Evolutionary conservation across 208 protist genomes (phyloP), one percentile per base, ranked within the genome.

Genomic region (Porcisia hertigi): DNA sequence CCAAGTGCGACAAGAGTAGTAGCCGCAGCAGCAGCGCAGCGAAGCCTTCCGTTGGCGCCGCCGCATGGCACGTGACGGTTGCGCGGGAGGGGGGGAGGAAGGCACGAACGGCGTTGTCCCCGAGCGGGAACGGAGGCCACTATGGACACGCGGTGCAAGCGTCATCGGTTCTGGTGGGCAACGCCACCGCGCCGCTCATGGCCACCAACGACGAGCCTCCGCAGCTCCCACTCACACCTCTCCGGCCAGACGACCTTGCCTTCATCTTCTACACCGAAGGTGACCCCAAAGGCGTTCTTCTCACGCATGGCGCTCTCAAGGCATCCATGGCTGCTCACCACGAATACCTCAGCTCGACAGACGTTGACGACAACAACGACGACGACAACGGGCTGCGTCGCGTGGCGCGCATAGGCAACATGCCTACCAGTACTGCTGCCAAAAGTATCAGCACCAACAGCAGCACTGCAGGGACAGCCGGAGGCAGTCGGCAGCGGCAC

Each of bases 261-360:
- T 59, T 94, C 14, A 90, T 97, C 55, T 77, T 93, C 75, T 98
- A 98, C 86, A 95, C 93, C 0, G 82, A 86, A 12, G 93, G 93
- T 1, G 85, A 92, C 55, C 83, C 90, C 7, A 94, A 94, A 55
- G 95, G 94, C 41, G 92, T 97, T 45, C 77, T 96, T 64, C 86
- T 96, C 58, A 93, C 86, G 34, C 91, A 98, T 73, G 91, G 85
- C 30, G 88, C 85, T 25, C 49, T 92, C 47, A 71, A 75, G 34
- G 88, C 86, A 2, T 87, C 88, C 18, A 71, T 88, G 59, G 79
- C 77, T 16, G 76, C 77, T 0, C 71, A 87, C 63, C 71, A 75
- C 16, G 86, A 87, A 65, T 75, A 81, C 63, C 30, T 92, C 1
- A 47, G 58, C 47, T 59, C 65, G 0, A 89, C 83, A 30, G 30